Evolutionary conservation across 1,284 basidiomycete genomes (phyloP).

Genomic region (Trichosporon ovoides): DNA sequence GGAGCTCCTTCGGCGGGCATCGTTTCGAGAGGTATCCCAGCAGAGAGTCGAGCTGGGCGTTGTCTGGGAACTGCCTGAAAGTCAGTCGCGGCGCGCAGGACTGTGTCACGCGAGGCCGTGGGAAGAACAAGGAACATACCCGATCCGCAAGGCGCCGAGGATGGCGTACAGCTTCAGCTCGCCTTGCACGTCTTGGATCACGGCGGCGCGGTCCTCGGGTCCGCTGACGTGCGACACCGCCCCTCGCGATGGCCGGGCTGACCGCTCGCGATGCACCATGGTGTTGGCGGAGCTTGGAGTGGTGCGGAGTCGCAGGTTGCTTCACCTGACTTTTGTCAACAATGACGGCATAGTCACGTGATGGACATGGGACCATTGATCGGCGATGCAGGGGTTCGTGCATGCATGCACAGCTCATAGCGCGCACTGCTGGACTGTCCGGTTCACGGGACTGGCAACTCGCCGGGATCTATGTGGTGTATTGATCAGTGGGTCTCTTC

Average conservation of each 20-base stretch:
- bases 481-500: too few species aligned
- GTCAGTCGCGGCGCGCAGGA: neutral
- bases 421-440: too few species aligned
- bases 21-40: neutral
- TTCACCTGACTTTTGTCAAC: neutral
- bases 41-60: neutral
- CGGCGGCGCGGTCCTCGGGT: neutral
- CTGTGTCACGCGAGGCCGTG: too few species aligned
- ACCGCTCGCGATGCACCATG: slow-evolving; percentile 1
- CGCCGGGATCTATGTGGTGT: too few species aligned
- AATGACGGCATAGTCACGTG: slow-evolving; percentile 5
- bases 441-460: too few species aligned
- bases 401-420: too few species aligned
- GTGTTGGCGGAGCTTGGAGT: neutral
- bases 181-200: slow-evolving; percentile 42
- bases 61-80: neutral
- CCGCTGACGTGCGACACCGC: slow-evolving; percentile 2
- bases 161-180: slow-evolving; percentile 63
- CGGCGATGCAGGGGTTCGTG: too few species aligned
- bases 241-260: neutral
- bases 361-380: neutral
- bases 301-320: neutral
- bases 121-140: slow-evolving; percentile 42
- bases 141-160: slow-evolving; percentile 69
- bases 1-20: neutral